phyloP scores from a whole-genome alignment of 139 green algal genomes.

The Chlamydomonas sp. region DNA sequence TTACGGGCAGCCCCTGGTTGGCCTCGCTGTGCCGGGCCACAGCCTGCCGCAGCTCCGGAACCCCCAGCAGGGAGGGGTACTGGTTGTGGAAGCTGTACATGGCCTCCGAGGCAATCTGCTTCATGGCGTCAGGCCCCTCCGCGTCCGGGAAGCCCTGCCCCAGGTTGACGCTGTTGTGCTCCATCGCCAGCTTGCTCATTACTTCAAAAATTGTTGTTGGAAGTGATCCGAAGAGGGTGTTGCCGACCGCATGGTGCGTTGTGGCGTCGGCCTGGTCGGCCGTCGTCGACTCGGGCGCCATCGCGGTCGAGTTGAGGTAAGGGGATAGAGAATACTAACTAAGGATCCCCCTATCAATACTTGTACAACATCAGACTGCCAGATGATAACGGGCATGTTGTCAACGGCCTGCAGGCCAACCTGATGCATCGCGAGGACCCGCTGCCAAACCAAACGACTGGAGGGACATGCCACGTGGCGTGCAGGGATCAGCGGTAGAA shows the following conservation, averaged over 20 bases:
- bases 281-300: not conserved
- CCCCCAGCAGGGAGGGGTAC: conserved; percentile 51
- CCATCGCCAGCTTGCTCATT: conserved; percentile 46
- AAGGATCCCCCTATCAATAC: too few species aligned
- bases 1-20: conserved; percentile 59
- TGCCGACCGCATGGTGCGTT: not conserved
- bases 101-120: conserved; percentile 48
- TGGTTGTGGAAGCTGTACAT: conserved; percentile 65
- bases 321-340: too few species aligned
- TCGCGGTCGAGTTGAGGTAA: not conserved
- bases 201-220: conserved; percentile 68
- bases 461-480: too few species aligned
- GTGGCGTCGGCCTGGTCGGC: conserved; percentile 23
- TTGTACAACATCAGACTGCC: too few species aligned
- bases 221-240: conserved; percentile 39
- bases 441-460: too few species aligned
- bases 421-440: too few species aligned
- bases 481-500: too few species aligned
- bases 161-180: conserved; percentile 75
- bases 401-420: too few species aligned
- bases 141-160: conserved; percentile 82
- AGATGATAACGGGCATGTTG: too few species aligned
- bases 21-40: conserved; percentile 71
- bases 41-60: conserved; percentile 77
- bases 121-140: conserved; percentile 82